These are phyloP conservation scores for Phytophthora colocasiae DNA, from an alignment of 352 stramenopile genomes.

Conservation along the genomic window DNA sequence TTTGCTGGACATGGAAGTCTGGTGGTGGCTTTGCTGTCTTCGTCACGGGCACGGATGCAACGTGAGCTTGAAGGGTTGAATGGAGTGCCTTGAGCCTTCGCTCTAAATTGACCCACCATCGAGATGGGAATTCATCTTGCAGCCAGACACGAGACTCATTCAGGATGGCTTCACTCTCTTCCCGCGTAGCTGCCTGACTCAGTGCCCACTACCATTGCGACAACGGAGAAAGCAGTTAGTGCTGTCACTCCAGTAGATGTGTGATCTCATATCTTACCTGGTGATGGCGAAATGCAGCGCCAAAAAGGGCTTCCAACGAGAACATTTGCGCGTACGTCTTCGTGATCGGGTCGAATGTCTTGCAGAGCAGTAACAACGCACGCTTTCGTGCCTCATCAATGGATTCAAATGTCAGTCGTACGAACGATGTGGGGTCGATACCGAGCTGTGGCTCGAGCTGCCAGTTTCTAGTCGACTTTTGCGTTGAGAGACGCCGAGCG, in stretches of 20 bases:
- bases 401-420: slow-evolving; percentile 78
- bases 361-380: slow-evolving; percentile 70
- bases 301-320: slow-evolving; percentile 64
- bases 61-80: background rate
- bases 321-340: slow-evolving; percentile 68
- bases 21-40: slow-evolving; percentile 6
- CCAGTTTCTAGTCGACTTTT: slow-evolving; percentile 38
- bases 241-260: background rate
- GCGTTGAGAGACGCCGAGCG: slow-evolving; percentile 38
- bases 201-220: slow-evolving; percentile 52
- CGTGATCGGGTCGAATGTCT: slow-evolving; percentile 77
- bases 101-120: slow-evolving; percentile 50
- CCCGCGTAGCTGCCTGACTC: slow-evolving; percentile 44
- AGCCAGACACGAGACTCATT: slow-evolving; percentile 47
- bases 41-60: slow-evolving; percentile 9
- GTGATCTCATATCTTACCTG: slow-evolving; percentile 41
- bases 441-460: slow-evolving; percentile 32
- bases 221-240: slow-evolving; percentile 12
- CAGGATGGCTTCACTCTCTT: slow-evolving; percentile 42
- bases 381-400: slow-evolving; percentile 72
- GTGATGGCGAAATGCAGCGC: slow-evolving; percentile 59
- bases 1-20: slow-evolving; percentile 32
- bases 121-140: slow-evolving; percentile 55
- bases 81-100: slow-evolving; percentile 27
- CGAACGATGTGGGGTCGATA: slow-evolving; percentile 57